Evolutionary conservation across 345 rosid genomes (phyloP).

Genomic region (Eucalyptus coolabah): DNA sequence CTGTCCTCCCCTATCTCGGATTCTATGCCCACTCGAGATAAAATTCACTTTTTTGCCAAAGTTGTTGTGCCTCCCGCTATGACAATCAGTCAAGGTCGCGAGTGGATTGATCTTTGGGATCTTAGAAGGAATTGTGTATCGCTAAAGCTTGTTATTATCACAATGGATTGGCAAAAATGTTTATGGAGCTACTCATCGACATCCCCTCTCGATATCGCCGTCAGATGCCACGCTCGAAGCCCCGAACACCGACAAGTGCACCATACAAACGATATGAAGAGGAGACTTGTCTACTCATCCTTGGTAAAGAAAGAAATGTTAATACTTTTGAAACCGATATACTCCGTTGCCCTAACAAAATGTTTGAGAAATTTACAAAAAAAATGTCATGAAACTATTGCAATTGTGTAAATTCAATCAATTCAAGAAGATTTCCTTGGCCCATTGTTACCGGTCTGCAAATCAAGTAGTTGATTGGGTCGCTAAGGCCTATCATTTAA

Average conservation of each 20-base stretch:
- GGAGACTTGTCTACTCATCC: not conserved
- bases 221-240: not conserved
- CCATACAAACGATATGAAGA: not conserved
- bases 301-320: not conserved
- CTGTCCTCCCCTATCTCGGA: not conserved
- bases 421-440: not conserved
- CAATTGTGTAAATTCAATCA: no score
- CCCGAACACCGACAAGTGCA: no score
- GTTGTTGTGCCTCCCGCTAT: not conserved
- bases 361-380: no score
- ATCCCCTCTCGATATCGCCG: not conserved
- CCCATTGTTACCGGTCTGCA: fast-evolving
- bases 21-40: not conserved
- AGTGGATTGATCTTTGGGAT: not conserved
- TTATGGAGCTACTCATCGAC: not conserved
- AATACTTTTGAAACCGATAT: not conserved
- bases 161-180: not conserved
- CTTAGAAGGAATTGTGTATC: not conserved
- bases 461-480: no score
- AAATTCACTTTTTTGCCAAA: not conserved
- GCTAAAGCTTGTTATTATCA: not conserved
- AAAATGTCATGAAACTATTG: no score
- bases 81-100: not conserved
- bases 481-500: not conserved
- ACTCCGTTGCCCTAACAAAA: not conserved